Percentiles rank a stretch among this genome's conserved stretches.
Evolutionary conservation across 371 early-diverging fungal genomes (phyloP).

Genomic region (Batkoa obscura): DNA sequence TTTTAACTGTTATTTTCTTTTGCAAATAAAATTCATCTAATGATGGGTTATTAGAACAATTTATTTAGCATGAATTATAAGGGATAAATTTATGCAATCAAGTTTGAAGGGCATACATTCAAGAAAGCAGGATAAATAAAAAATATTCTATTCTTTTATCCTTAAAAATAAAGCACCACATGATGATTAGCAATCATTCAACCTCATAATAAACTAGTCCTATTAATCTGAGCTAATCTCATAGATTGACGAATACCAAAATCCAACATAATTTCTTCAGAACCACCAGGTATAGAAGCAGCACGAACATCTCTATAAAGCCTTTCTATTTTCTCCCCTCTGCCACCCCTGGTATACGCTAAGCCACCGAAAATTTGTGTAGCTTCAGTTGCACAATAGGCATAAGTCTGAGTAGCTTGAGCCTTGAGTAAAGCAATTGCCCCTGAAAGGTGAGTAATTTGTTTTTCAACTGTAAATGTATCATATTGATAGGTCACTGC

Average conservation of each 20-base stretch:
- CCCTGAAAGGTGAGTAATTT: slow-evolving; percentile 55
- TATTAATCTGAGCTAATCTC: slow-evolving; percentile 44
- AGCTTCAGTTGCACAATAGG: slow-evolving; percentile 75
- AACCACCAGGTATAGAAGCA: slow-evolving; percentile 74
- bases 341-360: slow-evolving; percentile 54
- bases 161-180: too few relatives aligned
- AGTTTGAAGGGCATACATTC: too few relatives aligned
- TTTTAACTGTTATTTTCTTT: too few relatives aligned
- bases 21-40: too few relatives aligned
- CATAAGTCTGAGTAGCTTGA: slow-evolving; percentile 66
- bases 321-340: slow-evolving; percentile 71
- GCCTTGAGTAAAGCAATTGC: slow-evolving; percentile 77
- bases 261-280: slow-evolving; percentile 66
- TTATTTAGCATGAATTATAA: too few relatives aligned
- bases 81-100: too few relatives aligned
- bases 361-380: slow-evolving; percentile 83
- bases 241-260: slow-evolving; percentile 56
- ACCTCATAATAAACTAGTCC: too few relatives aligned
- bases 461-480: slow-evolving; percentile 38
- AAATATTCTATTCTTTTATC: too few relatives aligned
- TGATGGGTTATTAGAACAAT: too few relatives aligned
- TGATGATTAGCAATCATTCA: too few relatives aligned
- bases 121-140: too few relatives aligned
- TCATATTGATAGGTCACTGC: slow-evolving; percentile 39
- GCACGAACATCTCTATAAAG: slow-evolving; percentile 73